Percentiles rank a stretch among this genome's conserved stretches.
Conservation (phyloP, 306 rosid species). For the Gleditsia sinensis region DNA sequence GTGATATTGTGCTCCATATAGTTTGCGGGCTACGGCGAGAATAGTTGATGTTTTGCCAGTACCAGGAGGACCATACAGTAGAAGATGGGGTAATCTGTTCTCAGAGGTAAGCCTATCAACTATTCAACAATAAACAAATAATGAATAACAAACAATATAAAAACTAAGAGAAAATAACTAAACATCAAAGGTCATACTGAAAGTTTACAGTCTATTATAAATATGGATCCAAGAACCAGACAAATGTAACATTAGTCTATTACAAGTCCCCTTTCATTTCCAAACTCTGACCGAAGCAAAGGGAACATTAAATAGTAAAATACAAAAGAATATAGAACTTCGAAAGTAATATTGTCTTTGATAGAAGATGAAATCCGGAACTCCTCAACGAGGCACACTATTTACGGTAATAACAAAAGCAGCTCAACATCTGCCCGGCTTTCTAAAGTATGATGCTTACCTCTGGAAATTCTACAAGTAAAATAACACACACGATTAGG, state of each 20-base stretch:
- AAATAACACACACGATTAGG: background rate
- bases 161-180: background rate
- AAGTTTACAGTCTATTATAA: background rate
- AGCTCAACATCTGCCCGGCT: background rate
- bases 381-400: background rate
- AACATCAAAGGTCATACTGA: background rate
- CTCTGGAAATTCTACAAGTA: background rate
- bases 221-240: background rate
- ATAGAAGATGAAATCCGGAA: background rate
- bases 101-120: conserved; percentile 89
- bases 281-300: background rate
- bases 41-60: conserved; percentile 96
- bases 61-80: conserved; percentile 95
- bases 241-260: background rate
- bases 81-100: conserved; percentile 91
- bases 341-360: background rate
- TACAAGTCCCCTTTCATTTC: conserved; percentile 7
- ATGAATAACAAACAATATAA: background rate
- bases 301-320: background rate
- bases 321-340: background rate
- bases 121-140: conserved; percentile 33
- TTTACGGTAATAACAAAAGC: background rate
- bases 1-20: conserved; percentile 71
- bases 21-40: conserved; percentile 90
- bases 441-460: background rate